Conservation (phyloP, 306 rosid genomes). For the Fagus crenata region DNA sequence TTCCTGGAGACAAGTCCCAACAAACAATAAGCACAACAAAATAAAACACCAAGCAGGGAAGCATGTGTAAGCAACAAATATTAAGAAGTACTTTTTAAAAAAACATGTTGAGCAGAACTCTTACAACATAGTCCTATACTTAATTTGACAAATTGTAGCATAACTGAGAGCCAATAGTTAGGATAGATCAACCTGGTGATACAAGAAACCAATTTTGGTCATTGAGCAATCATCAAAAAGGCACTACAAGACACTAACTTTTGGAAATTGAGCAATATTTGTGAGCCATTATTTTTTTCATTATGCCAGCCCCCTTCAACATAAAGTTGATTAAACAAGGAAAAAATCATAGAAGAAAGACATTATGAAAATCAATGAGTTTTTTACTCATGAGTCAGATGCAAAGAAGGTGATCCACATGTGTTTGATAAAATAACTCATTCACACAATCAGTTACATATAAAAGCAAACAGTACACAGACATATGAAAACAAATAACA, state of each 20-base stretch:
- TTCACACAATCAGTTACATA: background rate
- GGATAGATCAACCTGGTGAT: background rate
- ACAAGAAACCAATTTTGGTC: background rate
- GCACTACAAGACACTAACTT: background rate
- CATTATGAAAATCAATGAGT: background rate
- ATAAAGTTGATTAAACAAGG: background rate
- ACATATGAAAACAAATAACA: background rate
- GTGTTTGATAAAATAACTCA: background rate
- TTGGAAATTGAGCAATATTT: background rate
- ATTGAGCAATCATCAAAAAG: background rate
- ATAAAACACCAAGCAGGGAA: background rate
- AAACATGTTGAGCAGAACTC: background rate
- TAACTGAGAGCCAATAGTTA: background rate
- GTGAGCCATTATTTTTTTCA: background rate
- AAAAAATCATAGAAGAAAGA: background rate
- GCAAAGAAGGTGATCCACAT: background rate
- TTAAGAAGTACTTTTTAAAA: background rate
- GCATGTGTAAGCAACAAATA: background rate
- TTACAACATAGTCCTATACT: background rate
- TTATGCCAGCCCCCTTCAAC: background rate
- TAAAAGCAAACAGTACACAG: background rate
- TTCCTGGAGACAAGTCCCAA: conserved; percentile 31
- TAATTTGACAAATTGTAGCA: background rate
- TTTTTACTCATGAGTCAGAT: background rate
- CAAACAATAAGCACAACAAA: conserved; percentile 11